phyloP scores from a whole-genome alignment of 2,329 filamentous ascomycete genomes.

The Monilinia fructigena region DNA sequence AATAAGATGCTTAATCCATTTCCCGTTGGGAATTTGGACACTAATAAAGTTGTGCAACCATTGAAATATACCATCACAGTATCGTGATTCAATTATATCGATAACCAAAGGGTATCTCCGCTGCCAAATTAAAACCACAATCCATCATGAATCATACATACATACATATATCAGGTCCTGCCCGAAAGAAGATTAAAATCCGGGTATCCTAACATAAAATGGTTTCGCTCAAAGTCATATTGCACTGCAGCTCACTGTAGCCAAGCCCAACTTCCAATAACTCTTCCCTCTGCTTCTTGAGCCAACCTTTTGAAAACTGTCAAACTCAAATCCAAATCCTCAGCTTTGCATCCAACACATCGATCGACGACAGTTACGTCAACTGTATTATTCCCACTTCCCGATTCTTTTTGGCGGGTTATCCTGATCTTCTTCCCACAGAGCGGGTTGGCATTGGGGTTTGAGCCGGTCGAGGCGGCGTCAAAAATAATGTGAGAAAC shows the following conservation, averaged over 20 bases:
- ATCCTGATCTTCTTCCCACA: conserved; percentile 68
- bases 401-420: conserved; percentile 47
- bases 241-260: conserved; percentile 25
- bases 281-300: conserved; percentile 46
- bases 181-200: conserved; percentile 1
- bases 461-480: conserved; percentile 49
- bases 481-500: conserved; percentile 69
- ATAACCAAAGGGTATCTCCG: conserved; percentile 11
- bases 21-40: neutral
- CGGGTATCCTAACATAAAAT: neutral
- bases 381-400: conserved; percentile 54
- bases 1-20: neutral
- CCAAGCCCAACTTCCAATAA: conserved; percentile 43
- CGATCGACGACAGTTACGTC: conserved; percentile 65
- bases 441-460: conserved; percentile 64
- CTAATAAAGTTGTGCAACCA: neutral
- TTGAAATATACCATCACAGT: neutral
- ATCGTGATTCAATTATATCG: neutral
- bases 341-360: conserved; percentile 48
- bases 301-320: conserved; percentile 47
- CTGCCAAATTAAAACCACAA: neutral
- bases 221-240: neutral
- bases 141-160: neutral
- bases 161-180: neutral
- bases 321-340: conserved; percentile 47